Base-by-base conservation (phyloP, 2,329 filamentous ascomycete genomes). In the Aspergillus awamori region DNA sequence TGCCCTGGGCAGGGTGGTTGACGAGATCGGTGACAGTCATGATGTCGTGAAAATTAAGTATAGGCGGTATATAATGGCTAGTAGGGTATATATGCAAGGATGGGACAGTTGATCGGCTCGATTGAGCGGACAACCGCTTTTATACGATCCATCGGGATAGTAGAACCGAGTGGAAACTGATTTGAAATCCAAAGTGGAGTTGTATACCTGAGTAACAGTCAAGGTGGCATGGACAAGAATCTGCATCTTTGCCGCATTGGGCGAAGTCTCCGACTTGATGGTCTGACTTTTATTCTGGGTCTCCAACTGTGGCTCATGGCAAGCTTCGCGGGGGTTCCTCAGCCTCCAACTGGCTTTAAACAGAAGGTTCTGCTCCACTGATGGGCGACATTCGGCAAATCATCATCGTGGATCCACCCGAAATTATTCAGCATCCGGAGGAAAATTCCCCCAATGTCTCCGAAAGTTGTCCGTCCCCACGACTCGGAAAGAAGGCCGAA, bases 1-100 rank as follows among this genome's bases (percentile, higher is more conserved):
- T 74, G 61, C 75, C 75, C 33, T 68, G 57, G 2, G 79, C 77
- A 59, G 77, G 65, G 53, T 76, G 72, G 65, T 76, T 77, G 20
- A 64, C 64, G 57, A 80, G 71, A 41, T 76, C 69, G 10, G 72
- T 70, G 24, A 22, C 24, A 10, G 53, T 45, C 53, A 56, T 56
- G 39, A 22, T 56, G 53, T 20, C 28, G 28, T 30, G 8, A 30
- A 2, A 20, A 20, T 20, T 20, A 20, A 2, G 20, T 20, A 20
- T 20, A 20, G 2, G 20, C 2, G 20, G 20, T 20, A 20, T 20
- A 20, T 20, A 20, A 20, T 20, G 20, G 2, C 20, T 20, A 20
- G 28, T 30, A 5, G n/a, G 30, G 33, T 36, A 36, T 26, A 26
- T 1, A 43, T 30, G 1, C 13, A 20, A 20, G 8, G 6, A 13